Base-by-base conservation (phyloP, 306 rosid species). In the Fagus crenata region DNA sequence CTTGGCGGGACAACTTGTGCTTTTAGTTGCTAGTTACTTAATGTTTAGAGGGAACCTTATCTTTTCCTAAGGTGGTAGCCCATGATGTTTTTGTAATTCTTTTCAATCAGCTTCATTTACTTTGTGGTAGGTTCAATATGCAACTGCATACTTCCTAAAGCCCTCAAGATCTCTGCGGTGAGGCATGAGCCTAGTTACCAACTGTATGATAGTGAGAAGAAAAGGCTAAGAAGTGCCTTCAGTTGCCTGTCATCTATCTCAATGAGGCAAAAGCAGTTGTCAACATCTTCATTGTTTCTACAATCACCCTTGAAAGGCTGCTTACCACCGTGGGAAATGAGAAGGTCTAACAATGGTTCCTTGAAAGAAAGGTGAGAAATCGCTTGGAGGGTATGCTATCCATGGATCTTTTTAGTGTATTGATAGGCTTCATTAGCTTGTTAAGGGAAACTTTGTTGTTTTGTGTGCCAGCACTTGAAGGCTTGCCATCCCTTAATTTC, bases 231-330 rank as follows among this genome's bases (percentile, higher is more conserved):
- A 77, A 84, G 87, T 78, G 72, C 82, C 22, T 87, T 89, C 86
- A 86, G 85, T 75, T 87, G 93, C 86, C 65, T 92, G 84, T 92
- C 99, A 6, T 90, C 99, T 0, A 90, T 95, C 82, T 95, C 97
- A 33, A 88, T 79, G 97, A 88, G 97, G 68, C 99, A 95, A 86
- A 92, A 87, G 93, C 99, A 95, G 67, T 71, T 92, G 55, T 92
- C 97, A 1, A 88, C 93, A 0, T 89, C 93, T 60, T 95, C 99
- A 35, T 73, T 92, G 74, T 89, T 90, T 87, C 89, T 95, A 69
- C 97, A 89, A 80, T 95, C 99, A 32, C 99, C 99, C n/a, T 60
- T 86, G 71, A 90, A 88, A 81, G 97, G 97, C 5, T 93, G 96
- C 72, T 83, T 93, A 55, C 91, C 96, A 0, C 85, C 96, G 2